Evolutionary conservation across 768 basidiomycete genomes (phyloP).

Genomic region (Asterophora parasitica): DNA sequence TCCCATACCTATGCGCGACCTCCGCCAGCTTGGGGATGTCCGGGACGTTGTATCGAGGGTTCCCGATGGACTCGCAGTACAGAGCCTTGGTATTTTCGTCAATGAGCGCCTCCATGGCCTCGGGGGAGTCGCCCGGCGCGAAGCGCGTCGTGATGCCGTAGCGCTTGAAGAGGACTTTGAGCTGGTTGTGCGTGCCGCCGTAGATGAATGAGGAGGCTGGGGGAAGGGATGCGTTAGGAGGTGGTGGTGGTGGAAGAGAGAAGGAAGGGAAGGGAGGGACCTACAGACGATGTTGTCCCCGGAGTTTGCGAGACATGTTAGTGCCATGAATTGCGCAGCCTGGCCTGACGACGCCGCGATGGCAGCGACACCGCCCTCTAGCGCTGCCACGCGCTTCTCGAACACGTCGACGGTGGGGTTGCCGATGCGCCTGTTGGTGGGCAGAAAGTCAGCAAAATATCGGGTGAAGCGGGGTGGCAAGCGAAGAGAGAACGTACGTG

Average conservation of each 20-base stretch:
- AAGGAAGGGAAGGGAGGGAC: constrained; percentile 24
- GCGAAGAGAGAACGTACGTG: neutral
- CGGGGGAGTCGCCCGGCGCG: constrained; percentile 43
- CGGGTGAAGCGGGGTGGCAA: neutral
- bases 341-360: constrained; percentile 57
- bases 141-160: constrained; percentile 52
- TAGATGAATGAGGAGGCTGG: constrained; percentile 9
- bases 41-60: constrained; percentile 51
- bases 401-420: constrained; percentile 42
- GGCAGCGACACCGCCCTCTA: constrained; percentile 62
- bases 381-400: constrained; percentile 58
- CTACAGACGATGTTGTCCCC: constrained; percentile 67
- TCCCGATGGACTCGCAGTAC: constrained; percentile 58
- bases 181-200: constrained; percentile 49
- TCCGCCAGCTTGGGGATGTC: constrained; percentile 53
- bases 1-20: constrained; percentile 54
- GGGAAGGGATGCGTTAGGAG: neutral
- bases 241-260: neutral
- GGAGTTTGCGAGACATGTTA: constrained; percentile 42
- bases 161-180: constrained; percentile 46
- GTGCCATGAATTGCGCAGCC: constrained; percentile 57
- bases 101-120: constrained; percentile 45
- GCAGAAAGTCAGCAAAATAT: too few species aligned
- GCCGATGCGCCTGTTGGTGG: constrained; percentile 8
- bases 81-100: constrained; percentile 56